Conservation (phyloP, 1,284 basidiomycete genomes). For the Wolfiporia cocos region DNA sequence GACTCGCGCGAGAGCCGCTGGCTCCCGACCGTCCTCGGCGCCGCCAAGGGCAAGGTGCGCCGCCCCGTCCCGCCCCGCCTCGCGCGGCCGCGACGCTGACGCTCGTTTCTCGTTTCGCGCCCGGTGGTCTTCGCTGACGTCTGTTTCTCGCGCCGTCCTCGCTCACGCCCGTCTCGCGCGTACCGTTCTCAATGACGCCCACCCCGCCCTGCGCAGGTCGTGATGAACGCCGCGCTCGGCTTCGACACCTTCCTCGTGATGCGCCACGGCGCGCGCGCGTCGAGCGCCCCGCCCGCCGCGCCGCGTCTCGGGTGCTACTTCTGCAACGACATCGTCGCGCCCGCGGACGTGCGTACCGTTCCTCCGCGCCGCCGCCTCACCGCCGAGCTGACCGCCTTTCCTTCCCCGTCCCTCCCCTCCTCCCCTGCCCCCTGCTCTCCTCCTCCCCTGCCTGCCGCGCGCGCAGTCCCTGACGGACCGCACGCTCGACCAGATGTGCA, state of each 20-base stretch:
- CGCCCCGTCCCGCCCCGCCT: no score
- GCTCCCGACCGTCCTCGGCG: constrained; percentile 88
- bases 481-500: constrained; percentile 99
- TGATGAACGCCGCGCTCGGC: constrained; percentile 92
- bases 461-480: constrained; percentile 85
- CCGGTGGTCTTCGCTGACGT: no score
- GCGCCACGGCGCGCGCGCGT: constrained; percentile 79
- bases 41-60: constrained; percentile 75
- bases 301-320: constrained; percentile 87
- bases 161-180: no score
- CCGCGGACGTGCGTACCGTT: constrained; percentile 80
- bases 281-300: constrained; percentile 29
- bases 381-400: no score
- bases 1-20: constrained; percentile 95
- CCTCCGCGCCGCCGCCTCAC: no score
- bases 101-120: no score
- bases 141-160: no score
- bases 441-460: constrained; percentile 1
- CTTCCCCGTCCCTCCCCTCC: no score
- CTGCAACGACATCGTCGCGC: constrained; percentile 97
- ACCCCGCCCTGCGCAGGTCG: constrained; percentile 73
- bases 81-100: no score
- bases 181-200: no score
- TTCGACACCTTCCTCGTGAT: constrained; percentile 97
- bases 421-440: not conserved